phyloP scores from a whole-genome alignment of 306 rosid genomes.

The Echinosophora koreensis region DNA sequence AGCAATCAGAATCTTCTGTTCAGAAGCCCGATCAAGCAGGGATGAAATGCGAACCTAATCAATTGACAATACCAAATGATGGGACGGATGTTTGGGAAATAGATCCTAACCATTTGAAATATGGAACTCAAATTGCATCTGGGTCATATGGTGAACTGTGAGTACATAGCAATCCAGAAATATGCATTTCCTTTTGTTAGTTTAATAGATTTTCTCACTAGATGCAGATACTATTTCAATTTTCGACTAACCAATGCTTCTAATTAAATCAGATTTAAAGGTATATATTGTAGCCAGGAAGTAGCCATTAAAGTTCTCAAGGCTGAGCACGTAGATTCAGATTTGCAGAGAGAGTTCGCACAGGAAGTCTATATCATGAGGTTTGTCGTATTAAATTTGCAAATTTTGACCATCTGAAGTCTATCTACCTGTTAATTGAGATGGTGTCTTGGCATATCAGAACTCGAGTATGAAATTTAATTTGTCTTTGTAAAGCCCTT shows the following conservation, averaged over 20 bases:
- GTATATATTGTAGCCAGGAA: conserved; percentile 91
- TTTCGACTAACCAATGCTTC: conserved; percentile 39
- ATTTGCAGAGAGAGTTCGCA: conserved; percentile 87
- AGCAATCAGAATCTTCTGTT: conserved; percentile 60
- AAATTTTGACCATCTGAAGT: conserved; percentile 22
- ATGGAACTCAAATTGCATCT: conserved; percentile 85
- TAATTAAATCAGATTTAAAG: conserved; percentile 77
- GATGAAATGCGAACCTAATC: conserved; percentile 66
- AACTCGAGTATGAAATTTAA: conserved; percentile 24
- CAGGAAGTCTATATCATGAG: conserved; percentile 98
- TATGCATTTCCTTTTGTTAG: conserved; percentile 31
- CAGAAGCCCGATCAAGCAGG: conserved; percentile 56
- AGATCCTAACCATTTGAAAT: conserved; percentile 77
- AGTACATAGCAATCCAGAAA: conserved; percentile 51
- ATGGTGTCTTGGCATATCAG: conserved; percentile 5
- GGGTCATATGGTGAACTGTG: conserved; percentile 97
- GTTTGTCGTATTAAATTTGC: conserved; percentile 53
- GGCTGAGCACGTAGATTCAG: conserved; percentile 81
- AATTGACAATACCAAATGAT: conserved; percentile 81
- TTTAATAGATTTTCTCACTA: conserved; percentile 16
- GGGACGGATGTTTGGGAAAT: conserved; percentile 98
- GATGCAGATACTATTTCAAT: conserved; percentile 21
- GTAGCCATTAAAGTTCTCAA: conserved; percentile 96
- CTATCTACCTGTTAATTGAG: conserved; percentile 34
- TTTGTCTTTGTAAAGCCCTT: neutral